Base-by-base conservation (phyloP, 306 rosid genomes). In the Lathyrus aphaca region DNA sequence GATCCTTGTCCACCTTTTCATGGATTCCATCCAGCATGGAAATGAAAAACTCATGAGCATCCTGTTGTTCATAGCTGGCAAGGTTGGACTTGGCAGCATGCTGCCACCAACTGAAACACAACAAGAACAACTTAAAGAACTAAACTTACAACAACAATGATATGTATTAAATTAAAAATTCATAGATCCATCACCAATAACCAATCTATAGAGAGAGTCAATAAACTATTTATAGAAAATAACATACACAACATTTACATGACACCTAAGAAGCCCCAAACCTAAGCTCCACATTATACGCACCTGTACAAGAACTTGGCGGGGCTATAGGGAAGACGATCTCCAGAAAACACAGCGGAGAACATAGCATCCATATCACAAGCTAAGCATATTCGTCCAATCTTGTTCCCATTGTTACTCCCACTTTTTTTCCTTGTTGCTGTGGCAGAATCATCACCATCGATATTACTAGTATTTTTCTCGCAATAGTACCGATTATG, bases 1-100 rank as follows among this genome's bases (percentile, higher is more conserved):
- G 77, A 73, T 91, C 91, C 79, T 84, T 90, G 50, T 85, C 97
- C 71, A 84, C 95, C 84, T 88, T 94, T 75, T 91, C 97, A 54
- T 91, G 97, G 71, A 94, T 91, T 51, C 97, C 99, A 80, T 91
- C 97, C 25, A 94, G 91, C 86, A 89, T 88, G 64, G 99, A 94
- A 80, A 94, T 94, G 89, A 94, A 94, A 78, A 94, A 94, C 9
- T 94, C 99, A 64, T 94, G 99, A 2, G 99, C 99, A 78, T 94
- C 99, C 72, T 94, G 99, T 79, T 94, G 99, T 65, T 91, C 97
- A 78, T 94, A 94, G 72, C 92, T 89, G 30, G 99, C 96, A 69
- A 91, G 87, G 82, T 89, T 21, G 32, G 59, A 53, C 35, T 53
- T 94, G 9, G 96, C 92, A 1, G 99, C 95, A 61, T 94, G 93